Evolutionary conservation across 495 filamentous ascomycete species (phyloP), one percentile per base, ranked within the genome.

Genomic region (Massariosphaeria phaeospora): DNA sequence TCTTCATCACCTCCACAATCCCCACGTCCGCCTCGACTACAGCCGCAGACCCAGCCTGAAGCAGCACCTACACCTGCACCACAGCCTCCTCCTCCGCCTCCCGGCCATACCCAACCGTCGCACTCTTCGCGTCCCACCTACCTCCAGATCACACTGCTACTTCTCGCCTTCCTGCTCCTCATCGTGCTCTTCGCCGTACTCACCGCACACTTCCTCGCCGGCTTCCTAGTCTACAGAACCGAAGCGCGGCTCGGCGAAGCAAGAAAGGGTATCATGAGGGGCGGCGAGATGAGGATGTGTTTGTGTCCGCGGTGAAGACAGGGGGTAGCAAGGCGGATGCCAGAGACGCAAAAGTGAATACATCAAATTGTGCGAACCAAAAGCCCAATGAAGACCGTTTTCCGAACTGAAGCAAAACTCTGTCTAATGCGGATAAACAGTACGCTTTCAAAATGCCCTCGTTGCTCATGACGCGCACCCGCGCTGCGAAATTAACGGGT

Each of bases 221-320:
- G 46, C 35, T 57, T 57, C n/a, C 20, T 57, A 18, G 54, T 57
- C 8, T 57, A 57, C 38, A 57, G 51, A 39, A 51, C 54, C 2
- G 54, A 57, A 24, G 46, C 54, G 7, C 17, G 47, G 40, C 29
- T 57, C 11, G 54, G 54, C 12, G 46, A 57, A 18, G 38, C 33
- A 15, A 34, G 47, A 29, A 50, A 35, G 30, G 54, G 54, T 26
- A 7, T 57, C 15, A 10, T 57, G 29, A 57, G 47, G 24, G 47
- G 54, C 15, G 54, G 54, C 1, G 54, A 57, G 6, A 57, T 57
- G 54, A 39, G 47, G 38, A 31, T 57, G 12, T 57, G 54, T 51
- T 40, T 57, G 1, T 57, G 54, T 51, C 46, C 54, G n/a, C 17
- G 36, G 25, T 44, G 43, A 27, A 11, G 41, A 3, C 5, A 21